Percentiles rank a stretch among this genome's conserved stretches.
Conservation (phyloP, 2,329 filamentous ascomycete species). For the Hypomyces perniciosus region DNA sequence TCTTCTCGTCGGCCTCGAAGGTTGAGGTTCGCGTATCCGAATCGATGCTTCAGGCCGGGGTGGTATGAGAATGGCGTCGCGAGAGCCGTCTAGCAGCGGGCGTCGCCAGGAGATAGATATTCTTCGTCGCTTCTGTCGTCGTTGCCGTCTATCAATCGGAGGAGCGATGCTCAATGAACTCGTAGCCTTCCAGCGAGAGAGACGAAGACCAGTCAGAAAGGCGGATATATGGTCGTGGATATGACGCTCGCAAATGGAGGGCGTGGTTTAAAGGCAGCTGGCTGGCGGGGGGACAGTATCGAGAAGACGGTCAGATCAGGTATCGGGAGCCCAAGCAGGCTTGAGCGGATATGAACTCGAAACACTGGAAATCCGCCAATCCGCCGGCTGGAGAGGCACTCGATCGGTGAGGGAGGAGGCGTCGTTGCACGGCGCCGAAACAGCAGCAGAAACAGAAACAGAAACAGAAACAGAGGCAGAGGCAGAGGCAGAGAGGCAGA, state of each 20-base stretch:
- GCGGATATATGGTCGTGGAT: no score
- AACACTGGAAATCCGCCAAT: neutral
- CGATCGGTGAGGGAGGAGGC: slow-evolving; percentile 7
- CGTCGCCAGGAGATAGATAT: neutral
- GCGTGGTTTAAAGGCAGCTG: no score
- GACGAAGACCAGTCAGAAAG: neutral
- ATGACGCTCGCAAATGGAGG: no score
- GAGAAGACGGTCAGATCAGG: neutral
- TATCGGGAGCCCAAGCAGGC: neutral
- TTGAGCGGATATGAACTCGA: no score
- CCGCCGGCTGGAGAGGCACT: slow-evolving; percentile 6
- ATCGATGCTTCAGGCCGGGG: no score
- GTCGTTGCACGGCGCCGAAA: slow-evolving; percentile 5
- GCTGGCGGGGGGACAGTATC: neutral
- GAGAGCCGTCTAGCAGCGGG: neutral
- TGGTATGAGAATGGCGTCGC: neutral
- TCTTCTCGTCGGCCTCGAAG: neutral
- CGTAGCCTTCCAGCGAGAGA: neutral
- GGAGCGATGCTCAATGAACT: no score
- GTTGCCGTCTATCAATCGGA: no score
- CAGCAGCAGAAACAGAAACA: slow-evolving; percentile 2
- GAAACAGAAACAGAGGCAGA: neutral
- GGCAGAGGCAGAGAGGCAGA: neutral
- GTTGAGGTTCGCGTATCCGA: no score
- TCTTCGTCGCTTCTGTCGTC: no score